These are phyloP conservation scores for Skeletonema menzelii DNA, from an alignment of 108 stramenopile genomes.

Conservation along the genomic window DNA sequence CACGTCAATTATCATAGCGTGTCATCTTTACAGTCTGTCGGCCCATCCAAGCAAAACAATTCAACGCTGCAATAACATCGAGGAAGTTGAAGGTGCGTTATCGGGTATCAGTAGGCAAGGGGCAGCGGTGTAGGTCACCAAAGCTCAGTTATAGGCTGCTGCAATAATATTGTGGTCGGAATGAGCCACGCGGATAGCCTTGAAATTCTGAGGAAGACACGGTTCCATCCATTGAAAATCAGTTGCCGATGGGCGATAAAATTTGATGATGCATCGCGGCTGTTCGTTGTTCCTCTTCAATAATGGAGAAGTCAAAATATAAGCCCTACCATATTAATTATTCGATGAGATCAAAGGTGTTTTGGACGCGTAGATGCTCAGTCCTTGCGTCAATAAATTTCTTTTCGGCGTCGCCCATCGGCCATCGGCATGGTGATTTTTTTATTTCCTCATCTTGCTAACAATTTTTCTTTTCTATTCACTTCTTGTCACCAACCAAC, in stretches of 20 bases:
- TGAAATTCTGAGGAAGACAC: background rate
- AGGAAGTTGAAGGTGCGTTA: constrained; percentile 6
- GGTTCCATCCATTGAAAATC: background rate
- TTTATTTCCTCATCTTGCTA: background rate
- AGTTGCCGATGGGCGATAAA: background rate
- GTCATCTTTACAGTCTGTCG: background rate
- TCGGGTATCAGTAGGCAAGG: background rate
- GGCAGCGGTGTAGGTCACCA: background rate
- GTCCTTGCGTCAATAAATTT: background rate
- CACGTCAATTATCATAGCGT: background rate
- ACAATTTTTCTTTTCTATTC: background rate
- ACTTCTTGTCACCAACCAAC: background rate
- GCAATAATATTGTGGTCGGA: background rate
- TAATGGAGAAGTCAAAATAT: background rate
- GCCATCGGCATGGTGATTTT: background rate
- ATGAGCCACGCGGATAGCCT: background rate
- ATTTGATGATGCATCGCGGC: background rate
- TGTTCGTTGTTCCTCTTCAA: background rate
- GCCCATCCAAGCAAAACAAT: background rate
- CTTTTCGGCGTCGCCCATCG: background rate
- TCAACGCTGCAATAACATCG: background rate
- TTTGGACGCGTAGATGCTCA: background rate
- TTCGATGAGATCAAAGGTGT: background rate
- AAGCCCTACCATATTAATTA: background rate
- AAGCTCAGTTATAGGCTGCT: background rate